Conservation (phyloP, 176 grass and related monocot genomes). For the Oryza longistaminata region DNA sequence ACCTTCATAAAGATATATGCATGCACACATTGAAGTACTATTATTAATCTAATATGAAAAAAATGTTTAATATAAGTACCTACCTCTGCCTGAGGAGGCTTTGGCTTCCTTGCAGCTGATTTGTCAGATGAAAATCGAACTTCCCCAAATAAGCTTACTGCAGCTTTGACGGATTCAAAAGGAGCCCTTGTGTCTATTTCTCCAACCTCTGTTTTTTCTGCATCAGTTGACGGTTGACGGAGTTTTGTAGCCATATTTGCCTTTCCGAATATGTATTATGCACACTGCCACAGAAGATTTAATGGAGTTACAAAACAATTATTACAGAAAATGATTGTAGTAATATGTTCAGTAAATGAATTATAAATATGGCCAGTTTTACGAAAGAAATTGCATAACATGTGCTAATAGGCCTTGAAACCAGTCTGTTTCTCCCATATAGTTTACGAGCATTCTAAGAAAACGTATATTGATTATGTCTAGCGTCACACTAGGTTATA, state of each 20-base stretch:
- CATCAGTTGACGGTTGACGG: constrained; percentile 51
- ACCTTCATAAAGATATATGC: neutral
- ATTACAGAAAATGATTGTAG: neutral
- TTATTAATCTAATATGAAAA: neutral
- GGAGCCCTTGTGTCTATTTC: constrained; percentile 99
- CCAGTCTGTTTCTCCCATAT: neutral
- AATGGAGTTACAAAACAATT: constrained; percentile 19
- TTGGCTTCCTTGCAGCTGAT: constrained; percentile 59
- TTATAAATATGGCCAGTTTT: neutral
- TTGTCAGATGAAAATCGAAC: constrained; percentile 68
- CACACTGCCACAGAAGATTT: constrained; percentile 32
- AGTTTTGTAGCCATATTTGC: constrained; percentile 70
- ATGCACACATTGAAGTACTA: neutral
- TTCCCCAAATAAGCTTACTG: constrained; percentile 96
- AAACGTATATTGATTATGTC: neutral
- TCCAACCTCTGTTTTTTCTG: constrained; percentile 61
- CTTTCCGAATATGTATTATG: constrained; percentile 14
- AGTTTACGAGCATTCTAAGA: neutral
- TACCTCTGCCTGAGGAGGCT: constrained; percentile 76
- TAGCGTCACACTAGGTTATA: neutral
- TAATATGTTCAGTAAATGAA: neutral
- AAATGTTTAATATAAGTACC: neutral
- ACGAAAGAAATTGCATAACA: neutral
- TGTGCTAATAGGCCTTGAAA: neutral
- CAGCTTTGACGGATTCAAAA: constrained; percentile 97